Base-by-base conservation (phyloP, 1,284 basidiomycete species). In the Ustilago esculenta region DNA sequence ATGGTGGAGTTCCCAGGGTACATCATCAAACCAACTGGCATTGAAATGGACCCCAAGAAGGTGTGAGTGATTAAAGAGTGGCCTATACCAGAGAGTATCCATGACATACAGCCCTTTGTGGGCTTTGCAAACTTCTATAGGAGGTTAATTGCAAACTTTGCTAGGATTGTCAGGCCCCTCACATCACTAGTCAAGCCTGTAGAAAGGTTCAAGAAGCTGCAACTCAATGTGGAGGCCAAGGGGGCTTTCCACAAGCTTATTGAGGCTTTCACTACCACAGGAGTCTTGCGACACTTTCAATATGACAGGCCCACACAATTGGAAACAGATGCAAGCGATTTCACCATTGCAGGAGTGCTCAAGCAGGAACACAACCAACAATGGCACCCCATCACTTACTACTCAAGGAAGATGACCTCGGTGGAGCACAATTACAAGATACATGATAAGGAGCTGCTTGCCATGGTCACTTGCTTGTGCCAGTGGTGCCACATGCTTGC, bases 41-140 rank as follows among this genome's bases (percentile, higher is more conserved):
- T 86, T 14, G 24, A 35, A 0, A 86, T 86, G 85, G 82, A 85
- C 48, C 69, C 75, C 0, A 61, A 48, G 1, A 87, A 87, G 68
- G 55, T 87, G 0, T 23, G 77, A 2, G 73, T 79, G 1, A 80
- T 86, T 34, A 18, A 40, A 1, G 51, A 77, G 6, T 87, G 85
- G 85, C 83, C 83, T 0, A 29, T 24, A 1, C 85, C 85, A 1
- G 63, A 39, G 0, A 72, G 49, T 3, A 60, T 84, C 14, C 67
- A 73, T 29, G 72, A 84, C 15, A 9, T 83, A n/a, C 81, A 83
- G 51, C 66, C 53, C 3, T 85, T 84, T 75, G 69, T 84, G 12
- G 83, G 83, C 24, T 81, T 84, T 25, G 77, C 74, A 20, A 84
- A 84, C 56, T 86, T 84, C 68, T 85, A 83, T 54, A 63, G 82